Percentiles rank a stretch among this genome's conserved stretches.
phyloP scores from a whole-genome alignment of 371 early-diverging fungal genomes.

The Zychaea mexicana region DNA sequence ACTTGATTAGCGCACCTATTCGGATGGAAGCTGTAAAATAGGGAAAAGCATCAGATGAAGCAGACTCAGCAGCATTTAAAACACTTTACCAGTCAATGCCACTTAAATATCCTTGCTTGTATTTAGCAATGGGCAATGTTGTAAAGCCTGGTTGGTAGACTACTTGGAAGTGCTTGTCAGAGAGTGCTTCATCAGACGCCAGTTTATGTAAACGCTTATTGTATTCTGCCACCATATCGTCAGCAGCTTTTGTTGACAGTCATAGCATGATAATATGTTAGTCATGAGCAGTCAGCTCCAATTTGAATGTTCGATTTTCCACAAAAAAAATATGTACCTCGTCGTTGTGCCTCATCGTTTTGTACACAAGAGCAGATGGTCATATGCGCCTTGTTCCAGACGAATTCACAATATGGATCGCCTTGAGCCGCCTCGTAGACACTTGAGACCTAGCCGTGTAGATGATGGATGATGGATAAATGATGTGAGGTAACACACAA shows the following conservation, averaged over 20 bases:
- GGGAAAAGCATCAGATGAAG: background rate
- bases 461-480: background rate
- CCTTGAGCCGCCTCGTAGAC: constrained; percentile 63
- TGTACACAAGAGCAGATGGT: constrained; percentile 60
- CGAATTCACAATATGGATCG: constrained; percentile 56
- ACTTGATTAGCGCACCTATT: constrained; percentile 63
- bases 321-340: constrained; percentile 29
- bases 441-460: constrained; percentile 37
- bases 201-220: constrained; percentile 57
- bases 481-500: background rate
- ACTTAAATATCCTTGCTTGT: constrained; percentile 60
- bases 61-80: background rate
- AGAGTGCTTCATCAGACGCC: constrained; percentile 39
- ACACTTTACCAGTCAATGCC: constrained; percentile 60
- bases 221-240: constrained; percentile 54
- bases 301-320: too few relatives aligned
- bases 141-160: constrained; percentile 64
- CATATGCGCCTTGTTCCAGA: constrained; percentile 52
- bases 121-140: constrained; percentile 54
- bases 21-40: constrained; percentile 65
- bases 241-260: constrained; percentile 43
- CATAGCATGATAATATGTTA: background rate
- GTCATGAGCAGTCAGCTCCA: background rate
- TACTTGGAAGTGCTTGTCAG: constrained; percentile 53
- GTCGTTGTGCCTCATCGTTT: constrained; percentile 42